Evolutionary conservation across 305 asterid genomes (phyloP), one percentile per base, ranked within the genome.

Genomic region (Petunia hybrid): DNA sequence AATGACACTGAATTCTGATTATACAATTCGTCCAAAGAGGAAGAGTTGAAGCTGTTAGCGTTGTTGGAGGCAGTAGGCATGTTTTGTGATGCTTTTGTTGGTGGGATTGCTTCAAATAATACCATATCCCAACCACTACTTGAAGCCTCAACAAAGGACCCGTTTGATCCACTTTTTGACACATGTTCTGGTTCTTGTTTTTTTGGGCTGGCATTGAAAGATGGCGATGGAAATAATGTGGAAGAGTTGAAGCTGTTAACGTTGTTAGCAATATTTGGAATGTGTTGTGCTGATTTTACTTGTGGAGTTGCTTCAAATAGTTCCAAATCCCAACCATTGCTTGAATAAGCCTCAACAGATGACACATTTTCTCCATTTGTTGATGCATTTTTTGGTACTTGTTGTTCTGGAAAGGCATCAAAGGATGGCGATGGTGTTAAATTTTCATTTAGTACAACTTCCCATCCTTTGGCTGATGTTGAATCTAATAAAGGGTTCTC

Each of bases 391-490:
- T 55, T 36, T 35, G 69, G 73, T 39, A 80, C 84, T 4, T 40
- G 56, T 31, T 59, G 14, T 43, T 71, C 63, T 61, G 63, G 48
- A 73, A 45, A 62, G 68, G 77, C 77, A 6, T 14, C 60, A 64
- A 51, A 39, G 9, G 83, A 40, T 55, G 63, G 67, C 2, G 85
- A 80, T 67, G 68, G 41, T 1, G 48, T 42, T 67, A 75, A 40
- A 0, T 42, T 67, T 22, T 68, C 77, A 8, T 55, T 68, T 16
- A 92, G 79, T 7, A 85, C 92, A 56, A 76, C 82, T 60, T 91
- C 94, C 95, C 94, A 90, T 8, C 80, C 84, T 10, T 68, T 83
- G 35, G 84, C 51, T 10, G 84, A 77, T 38, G 73, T 78, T 3
- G 85, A 65, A 35, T 89, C 60, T 22, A 81, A 81, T 2, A 45